These are phyloP conservation scores for Skeletonema marinoi DNA, from an alignment of 108 stramenopile genomes.

Conservation along the genomic window DNA sequence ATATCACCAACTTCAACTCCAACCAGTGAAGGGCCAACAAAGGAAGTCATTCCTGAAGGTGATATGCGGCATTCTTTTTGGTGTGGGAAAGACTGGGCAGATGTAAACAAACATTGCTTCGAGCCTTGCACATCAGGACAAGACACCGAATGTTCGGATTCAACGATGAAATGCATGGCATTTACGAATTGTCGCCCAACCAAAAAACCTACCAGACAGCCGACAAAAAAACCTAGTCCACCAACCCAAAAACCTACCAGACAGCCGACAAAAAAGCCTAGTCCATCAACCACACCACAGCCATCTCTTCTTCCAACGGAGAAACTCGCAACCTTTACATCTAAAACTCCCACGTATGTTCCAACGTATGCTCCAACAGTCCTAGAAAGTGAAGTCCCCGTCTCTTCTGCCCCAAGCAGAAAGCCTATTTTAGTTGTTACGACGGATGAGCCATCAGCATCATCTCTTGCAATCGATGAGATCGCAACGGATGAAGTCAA, in stretches of 20 bases:
- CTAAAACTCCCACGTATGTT: not conserved
- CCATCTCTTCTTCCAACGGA: not conserved
- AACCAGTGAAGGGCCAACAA: not conserved
- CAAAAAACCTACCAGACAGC: not conserved
- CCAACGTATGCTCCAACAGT: not conserved
- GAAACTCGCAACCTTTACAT: not conserved
- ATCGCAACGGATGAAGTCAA: not conserved
- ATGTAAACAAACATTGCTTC: conserved; percentile 27
- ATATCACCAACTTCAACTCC: conserved; percentile 8
- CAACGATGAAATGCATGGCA: conserved; percentile 20
- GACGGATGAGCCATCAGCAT: not conserved
- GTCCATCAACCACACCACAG: not conserved
- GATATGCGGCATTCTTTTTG: conserved; percentile 45
- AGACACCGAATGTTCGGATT: conserved; percentile 37
- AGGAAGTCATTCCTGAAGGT: conserved; percentile 23
- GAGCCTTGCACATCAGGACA: conserved; percentile 31
- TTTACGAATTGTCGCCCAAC: conserved; percentile 36
- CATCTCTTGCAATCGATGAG: not conserved
- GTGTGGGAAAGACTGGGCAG: conserved; percentile 45
- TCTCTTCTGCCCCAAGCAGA: not conserved
- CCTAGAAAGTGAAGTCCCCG: not conserved
- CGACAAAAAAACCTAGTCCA: not conserved
- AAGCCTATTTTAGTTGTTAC: not conserved
- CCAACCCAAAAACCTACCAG: conserved; percentile 6
- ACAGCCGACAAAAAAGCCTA: conserved; percentile 1